Evolutionary conservation across 768 basidiomycete genomes (phyloP).

Genomic region (Tricholoma flavovirens): DNA sequence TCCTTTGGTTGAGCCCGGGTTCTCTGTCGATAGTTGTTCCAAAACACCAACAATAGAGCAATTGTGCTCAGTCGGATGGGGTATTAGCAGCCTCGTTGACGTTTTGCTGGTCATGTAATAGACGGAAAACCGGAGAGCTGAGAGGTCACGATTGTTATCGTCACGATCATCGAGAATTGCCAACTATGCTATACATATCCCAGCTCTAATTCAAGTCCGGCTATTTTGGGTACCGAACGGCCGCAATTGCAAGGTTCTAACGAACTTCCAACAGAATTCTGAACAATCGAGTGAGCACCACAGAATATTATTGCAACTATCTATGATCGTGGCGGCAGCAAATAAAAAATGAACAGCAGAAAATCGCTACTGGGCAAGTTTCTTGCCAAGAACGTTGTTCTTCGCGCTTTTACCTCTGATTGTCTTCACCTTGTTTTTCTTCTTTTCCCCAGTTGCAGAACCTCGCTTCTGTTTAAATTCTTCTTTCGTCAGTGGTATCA

Average conservation of each 20-base stretch:
- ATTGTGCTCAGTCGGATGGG: slow-evolving; percentile 38
- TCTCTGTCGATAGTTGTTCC: slow-evolving; percentile 52
- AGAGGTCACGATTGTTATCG: not conserved
- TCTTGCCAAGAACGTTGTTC: slow-evolving; percentile 49
- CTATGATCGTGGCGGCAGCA: not conserved
- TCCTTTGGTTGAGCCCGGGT: slow-evolving; percentile 46
- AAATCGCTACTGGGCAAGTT: slow-evolving; percentile 28
- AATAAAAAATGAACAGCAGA: not conserved
- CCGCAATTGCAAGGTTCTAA: too few species aligned
- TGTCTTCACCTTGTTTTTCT: slow-evolving; percentile 43
- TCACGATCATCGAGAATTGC: too few species aligned
- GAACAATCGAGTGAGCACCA: too few species aligned
- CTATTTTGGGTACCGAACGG: slow-evolving; percentile 3
- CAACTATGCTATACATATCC: too few species aligned
- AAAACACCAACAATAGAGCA: slow-evolving; percentile 52
- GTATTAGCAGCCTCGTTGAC: slow-evolving; percentile 49
- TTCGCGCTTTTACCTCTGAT: slow-evolving; percentile 49
- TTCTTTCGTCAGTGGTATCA: slow-evolving; percentile 27
- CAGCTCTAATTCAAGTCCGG: not conserved
- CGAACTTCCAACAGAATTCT: too few species aligned
- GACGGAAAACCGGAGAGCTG: not conserved
- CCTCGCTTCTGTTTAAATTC: slow-evolving; percentile 52
- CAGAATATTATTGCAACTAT: not conserved
- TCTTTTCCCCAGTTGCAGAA: slow-evolving; percentile 44
- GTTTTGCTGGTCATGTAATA: slow-evolving; percentile 23